A percentile compares a stretch with the other conserved stretches of the same genome.
Conservation (phyloP, 495 filamentous ascomycete genomes). For the Darksidea phi region DNA sequence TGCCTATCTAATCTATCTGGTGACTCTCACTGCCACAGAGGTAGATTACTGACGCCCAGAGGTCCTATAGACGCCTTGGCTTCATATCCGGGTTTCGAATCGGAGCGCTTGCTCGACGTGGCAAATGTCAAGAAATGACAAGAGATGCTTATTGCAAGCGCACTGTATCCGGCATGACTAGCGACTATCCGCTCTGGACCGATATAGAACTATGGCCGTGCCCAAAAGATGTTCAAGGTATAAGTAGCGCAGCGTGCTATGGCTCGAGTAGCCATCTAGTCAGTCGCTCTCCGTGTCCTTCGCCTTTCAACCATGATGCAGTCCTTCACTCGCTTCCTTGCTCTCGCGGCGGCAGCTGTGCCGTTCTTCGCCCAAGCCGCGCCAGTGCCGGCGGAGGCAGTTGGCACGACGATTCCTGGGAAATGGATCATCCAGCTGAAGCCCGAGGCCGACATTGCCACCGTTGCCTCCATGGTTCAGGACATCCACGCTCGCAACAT, state of each 20-base stretch:
- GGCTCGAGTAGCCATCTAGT: not conserved
- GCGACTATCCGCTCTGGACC: not conserved
- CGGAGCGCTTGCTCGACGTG: not conserved
- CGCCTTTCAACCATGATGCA: constrained; percentile 14
- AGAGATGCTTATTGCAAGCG: constrained; percentile 1
- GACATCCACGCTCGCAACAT: constrained; percentile 26
- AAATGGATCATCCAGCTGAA: constrained; percentile 25
- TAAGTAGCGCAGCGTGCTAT: not conserved
- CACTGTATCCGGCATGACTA: not conserved
- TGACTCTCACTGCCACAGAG: not conserved
- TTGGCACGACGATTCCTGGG: constrained; percentile 6
- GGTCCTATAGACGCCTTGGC: not conserved
- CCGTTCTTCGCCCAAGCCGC: constrained; percentile 14
- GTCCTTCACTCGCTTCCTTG: constrained; percentile 18
- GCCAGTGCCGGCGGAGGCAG: not conserved
- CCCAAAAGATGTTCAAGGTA: not conserved
- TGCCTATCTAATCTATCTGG: not conserved
- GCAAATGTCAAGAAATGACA: constrained; percentile 1
- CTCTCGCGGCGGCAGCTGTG: constrained; percentile 15
- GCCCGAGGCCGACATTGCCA: constrained; percentile 14
- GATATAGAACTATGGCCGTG: not conserved
- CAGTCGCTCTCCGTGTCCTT: not conserved
- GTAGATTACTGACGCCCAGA: not conserved
- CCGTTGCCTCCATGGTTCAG: constrained; percentile 11
- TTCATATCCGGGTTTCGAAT: not conserved